A percentile compares a stretch with the other conserved stretches of the same genome.
Conservation (phyloP, 1,284 basidiomycete genomes). For the Sparassis latifolia region DNA sequence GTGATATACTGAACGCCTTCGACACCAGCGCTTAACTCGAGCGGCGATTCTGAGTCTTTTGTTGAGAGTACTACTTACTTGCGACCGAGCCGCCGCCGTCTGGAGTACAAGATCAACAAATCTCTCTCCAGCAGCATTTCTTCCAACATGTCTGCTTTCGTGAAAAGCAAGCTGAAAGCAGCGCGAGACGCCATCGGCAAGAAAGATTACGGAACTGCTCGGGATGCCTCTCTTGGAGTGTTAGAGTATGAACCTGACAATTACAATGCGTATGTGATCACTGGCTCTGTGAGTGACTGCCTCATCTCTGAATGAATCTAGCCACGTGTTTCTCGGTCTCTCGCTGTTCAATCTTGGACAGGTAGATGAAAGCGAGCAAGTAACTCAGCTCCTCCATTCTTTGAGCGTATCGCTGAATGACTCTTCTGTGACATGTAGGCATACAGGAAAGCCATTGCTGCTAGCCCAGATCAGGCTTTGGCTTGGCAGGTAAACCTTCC, state of each 20-base stretch:
- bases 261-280: constrained; percentile 67
- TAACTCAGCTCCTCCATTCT: constrained; percentile 33
- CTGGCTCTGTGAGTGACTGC: constrained; percentile 3
- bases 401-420: constrained; percentile 2
- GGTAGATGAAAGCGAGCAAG: constrained; percentile 74
- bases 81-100: too few species aligned
- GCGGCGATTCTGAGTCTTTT: too few species aligned
- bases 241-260: constrained; percentile 72
- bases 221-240: constrained; percentile 55
- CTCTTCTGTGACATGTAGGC: constrained; percentile 36
- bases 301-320: constrained; percentile 23
- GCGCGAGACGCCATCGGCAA: constrained; percentile 72
- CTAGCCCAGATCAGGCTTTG: constrained; percentile 57
- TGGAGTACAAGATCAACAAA: too few species aligned
- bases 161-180: constrained; percentile 74
- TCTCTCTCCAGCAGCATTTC: too few species aligned
- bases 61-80: too few species aligned
- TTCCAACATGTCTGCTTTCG: constrained; percentile 31
- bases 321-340: constrained; percentile 79
- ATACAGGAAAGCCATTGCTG: constrained; percentile 67
- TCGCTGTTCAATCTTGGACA: constrained; percentile 71
- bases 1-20: too few species aligned
- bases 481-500: constrained; percentile 67
- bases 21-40: too few species aligned
- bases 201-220: constrained; percentile 71